Base-by-base conservation (phyloP, 371 early-diverging fungal species). In the Mucor sp. region DNA sequence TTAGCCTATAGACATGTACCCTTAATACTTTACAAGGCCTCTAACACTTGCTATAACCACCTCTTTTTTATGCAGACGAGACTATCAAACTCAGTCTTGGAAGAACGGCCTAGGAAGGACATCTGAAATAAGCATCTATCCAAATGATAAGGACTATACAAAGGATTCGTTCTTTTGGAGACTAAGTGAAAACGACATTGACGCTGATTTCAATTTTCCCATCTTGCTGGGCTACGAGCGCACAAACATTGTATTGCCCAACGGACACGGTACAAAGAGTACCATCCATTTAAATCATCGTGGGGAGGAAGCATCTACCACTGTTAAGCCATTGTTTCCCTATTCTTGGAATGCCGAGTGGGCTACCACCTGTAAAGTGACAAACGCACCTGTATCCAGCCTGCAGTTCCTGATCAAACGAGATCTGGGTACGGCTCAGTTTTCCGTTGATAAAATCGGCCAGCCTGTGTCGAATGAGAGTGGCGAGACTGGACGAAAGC, bases 41-140 rank as follows among this genome's bases (percentile, higher is more conserved):
- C 33, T 44, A 19, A 44, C 8, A 44, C 7, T 19, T 44, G 11
- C 11, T 33, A 53, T n/a, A 19, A 55, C 58, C 35, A 30, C 30
- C 2, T 6, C 30, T 30, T 53, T 41, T 61, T 60, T 60, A 53
- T 58, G 57, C 39, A 74, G 71, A 8, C 68, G 63, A 37, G 74
- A 80, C 62, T 77, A 81, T 60, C 62, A 57, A 33, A 75, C 70
- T 30, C 76, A 83, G 66, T 65, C 81, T 27, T 91, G 91, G 91
- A 90, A 90, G 67, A 91, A 91, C 74, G 91, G 91, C 0, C 80
- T 90, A 8, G 91, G 91, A 27, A 78, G 68, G 48, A 91, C 91
- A 8, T 60, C 72, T 14, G 86, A 90, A 62, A 88, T 91, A 48
- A 76, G 81, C 47, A 88, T 90, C 19, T 76, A 83, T 67, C 91